A percentile compares a stretch with the other conserved stretches of the same genome.
phyloP scores from a whole-genome alignment of 352 stramenopile genomes.

The Phytophthora meadii region DNA sequence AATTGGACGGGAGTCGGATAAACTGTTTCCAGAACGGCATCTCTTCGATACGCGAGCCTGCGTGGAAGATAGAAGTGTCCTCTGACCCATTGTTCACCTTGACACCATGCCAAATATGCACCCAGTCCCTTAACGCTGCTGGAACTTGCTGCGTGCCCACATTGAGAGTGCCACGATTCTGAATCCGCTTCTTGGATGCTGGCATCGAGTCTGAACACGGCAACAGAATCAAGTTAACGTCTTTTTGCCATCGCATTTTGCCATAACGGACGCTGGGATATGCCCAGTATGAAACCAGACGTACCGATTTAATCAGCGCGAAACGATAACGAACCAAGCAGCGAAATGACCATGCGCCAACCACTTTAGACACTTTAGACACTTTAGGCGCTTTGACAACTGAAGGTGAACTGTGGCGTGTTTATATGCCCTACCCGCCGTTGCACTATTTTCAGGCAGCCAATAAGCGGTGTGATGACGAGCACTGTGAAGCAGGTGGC shows the following conservation, averaged over 20 bases:
- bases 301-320: constrained; percentile 7
- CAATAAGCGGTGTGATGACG: constrained; percentile 23
- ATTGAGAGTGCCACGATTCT: constrained; percentile 55
- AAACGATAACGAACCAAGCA: neutral
- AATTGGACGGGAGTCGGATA: constrained; percentile 69
- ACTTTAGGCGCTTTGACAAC: no score
- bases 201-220: constrained; percentile 44
- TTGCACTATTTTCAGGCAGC: constrained; percentile 22
- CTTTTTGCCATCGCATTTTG: neutral
- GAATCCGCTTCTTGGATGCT: constrained; percentile 82
- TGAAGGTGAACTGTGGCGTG: neutral
- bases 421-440: neutral
- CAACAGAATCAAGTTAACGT: constrained; percentile 14
- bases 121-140: constrained; percentile 71
- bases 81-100: constrained; percentile 53
- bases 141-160: constrained; percentile 64
- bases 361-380: no score
- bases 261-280: constrained; percentile 18
- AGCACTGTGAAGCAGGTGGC: constrained; percentile 2
- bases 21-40: constrained; percentile 79
- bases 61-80: constrained; percentile 69
- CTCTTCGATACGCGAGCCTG: constrained; percentile 64
- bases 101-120: constrained; percentile 86
- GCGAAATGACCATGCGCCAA: neutral
- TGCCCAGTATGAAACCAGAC: neutral